Conservation (phyloP, 176 grass and related monocot genomes). For the Aegilops bicornis region DNA sequence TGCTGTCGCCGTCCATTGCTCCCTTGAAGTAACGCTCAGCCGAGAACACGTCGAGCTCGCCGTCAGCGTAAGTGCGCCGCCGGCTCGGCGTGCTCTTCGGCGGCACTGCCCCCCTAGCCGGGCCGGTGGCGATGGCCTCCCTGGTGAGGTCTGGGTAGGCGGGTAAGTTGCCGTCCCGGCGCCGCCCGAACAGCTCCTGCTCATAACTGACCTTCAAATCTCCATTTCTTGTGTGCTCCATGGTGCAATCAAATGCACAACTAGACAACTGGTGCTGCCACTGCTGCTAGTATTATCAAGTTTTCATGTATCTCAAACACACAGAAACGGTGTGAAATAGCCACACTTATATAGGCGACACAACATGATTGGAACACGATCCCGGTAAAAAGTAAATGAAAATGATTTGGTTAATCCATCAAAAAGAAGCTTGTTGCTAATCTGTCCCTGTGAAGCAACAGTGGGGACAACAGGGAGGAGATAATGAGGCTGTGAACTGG, state of each 20-base stretch:
- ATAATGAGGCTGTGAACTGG: background rate
- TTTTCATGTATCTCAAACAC: constrained; percentile 2
- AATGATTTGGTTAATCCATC: background rate
- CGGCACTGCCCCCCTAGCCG: background rate
- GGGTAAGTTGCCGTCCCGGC: constrained; percentile 41
- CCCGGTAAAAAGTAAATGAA: background rate
- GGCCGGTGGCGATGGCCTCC: constrained; percentile 3
- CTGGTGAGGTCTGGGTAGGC: constrained; percentile 37
- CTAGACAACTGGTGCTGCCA: background rate
- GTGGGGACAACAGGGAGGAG: constrained; percentile 28
- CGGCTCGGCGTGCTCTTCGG: constrained; percentile 23
- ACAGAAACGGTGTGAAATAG: background rate
- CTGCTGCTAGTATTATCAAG: background rate
- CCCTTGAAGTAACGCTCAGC: constrained; percentile 79
- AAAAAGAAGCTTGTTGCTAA: background rate
- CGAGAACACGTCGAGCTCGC: constrained; percentile 73
- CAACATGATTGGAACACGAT: background rate
- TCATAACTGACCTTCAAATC: constrained; percentile 29
- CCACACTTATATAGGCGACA: constrained; percentile 33
- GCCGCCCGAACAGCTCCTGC: constrained; percentile 1
- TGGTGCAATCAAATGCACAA: background rate
- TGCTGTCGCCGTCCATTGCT: constrained; percentile 23
- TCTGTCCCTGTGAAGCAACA: constrained; percentile 33
- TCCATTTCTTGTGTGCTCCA: constrained; percentile 27
- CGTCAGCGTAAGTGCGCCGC: constrained; percentile 46